Evolutionary conservation across 805 yeast species (phyloP).

Genomic region (Ogataea trehaloabstinens): DNA sequence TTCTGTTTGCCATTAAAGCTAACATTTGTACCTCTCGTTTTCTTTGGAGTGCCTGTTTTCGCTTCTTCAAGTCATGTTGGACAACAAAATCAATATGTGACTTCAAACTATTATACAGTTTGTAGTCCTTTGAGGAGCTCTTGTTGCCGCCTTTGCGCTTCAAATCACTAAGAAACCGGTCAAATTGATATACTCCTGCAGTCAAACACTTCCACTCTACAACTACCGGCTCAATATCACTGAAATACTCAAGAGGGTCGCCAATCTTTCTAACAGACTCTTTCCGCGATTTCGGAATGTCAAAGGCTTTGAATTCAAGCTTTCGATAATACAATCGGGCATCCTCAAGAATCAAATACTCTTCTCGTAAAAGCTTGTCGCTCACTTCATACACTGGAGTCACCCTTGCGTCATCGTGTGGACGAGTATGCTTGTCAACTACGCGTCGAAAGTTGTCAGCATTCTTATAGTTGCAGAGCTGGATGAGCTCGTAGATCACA

Average conservation of each 20-base stretch:
- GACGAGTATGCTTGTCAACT: slow-evolving; percentile 37
- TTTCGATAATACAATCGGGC: slow-evolving; percentile 48
- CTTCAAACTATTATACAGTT: slow-evolving; percentile 32
- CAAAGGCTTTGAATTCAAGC: slow-evolving; percentile 30
- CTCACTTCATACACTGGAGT: slow-evolving; percentile 19
- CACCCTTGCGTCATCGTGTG: slow-evolving; percentile 24
- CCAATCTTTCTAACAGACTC: slow-evolving; percentile 25
- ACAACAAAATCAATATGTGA: slow-evolving; percentile 35
- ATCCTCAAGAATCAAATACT: slow-evolving; percentile 45
- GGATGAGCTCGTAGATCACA: slow-evolving; percentile 40
- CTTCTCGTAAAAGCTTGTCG: slow-evolving; percentile 17
- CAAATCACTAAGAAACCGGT: slow-evolving; percentile 30
- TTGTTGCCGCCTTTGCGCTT: slow-evolving; percentile 33
- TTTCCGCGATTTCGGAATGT: slow-evolving; percentile 35
- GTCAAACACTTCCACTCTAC: slow-evolving; percentile 39
- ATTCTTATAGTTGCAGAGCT: slow-evolving; percentile 40
- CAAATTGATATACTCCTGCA: slow-evolving; percentile 44
- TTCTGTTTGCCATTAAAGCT: slow-evolving; percentile 62
- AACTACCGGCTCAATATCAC: slow-evolving; percentile 35
- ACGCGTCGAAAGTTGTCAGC: slow-evolving; percentile 47
- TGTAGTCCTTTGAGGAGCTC: slow-evolving; percentile 23
- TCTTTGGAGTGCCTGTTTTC: slow-evolving; percentile 52
- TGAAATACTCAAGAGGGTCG: slow-evolving; percentile 17
- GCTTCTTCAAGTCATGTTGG: slow-evolving; percentile 47
- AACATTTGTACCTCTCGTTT: slow-evolving; percentile 64